These are phyloP conservation scores for Iris pallida DNA, from an alignment of 116 monocot genomes.

Conservation along the genomic window DNA sequence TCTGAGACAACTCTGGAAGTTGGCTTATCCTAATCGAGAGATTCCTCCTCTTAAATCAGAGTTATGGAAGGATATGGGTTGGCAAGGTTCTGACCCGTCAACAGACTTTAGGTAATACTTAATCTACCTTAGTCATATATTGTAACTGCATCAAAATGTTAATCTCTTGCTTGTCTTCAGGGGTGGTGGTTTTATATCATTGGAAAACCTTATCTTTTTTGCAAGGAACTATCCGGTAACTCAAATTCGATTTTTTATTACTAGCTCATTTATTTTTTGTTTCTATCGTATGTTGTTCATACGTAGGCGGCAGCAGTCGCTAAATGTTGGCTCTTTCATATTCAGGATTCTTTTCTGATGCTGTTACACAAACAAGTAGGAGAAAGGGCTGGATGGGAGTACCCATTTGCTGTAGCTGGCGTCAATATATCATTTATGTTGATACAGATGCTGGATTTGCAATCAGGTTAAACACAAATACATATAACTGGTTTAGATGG, in stretches of 20 bases:
- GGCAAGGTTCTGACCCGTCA: slow-evolving; percentile 94
- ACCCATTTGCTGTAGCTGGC: slow-evolving; percentile 98
- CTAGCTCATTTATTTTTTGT: neutral
- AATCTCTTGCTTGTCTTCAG: slow-evolving; percentile 25
- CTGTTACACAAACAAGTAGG: slow-evolving; percentile 74
- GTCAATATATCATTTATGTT: slow-evolving; percentile 92
- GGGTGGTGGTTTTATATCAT: slow-evolving; percentile 86
- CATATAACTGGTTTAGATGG: neutral
- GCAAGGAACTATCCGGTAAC: slow-evolving; percentile 78
- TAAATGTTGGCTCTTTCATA: neutral
- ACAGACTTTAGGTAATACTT: slow-evolving; percentile 88
- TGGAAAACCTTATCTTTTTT: slow-evolving; percentile 96
- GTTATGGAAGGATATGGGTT: slow-evolving; percentile 99
- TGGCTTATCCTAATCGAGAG: slow-evolving; percentile 76
- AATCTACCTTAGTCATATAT: neutral
- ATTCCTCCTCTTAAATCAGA: slow-evolving; percentile 86
- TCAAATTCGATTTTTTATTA: neutral
- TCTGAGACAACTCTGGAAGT: slow-evolving; percentile 76
- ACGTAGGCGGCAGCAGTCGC: neutral
- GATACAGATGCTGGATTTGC: slow-evolving; percentile 81
- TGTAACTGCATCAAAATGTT: neutral
- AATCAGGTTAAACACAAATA: slow-evolving; percentile 43
- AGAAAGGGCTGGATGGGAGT: slow-evolving; percentile 82
- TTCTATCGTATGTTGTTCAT: neutral
- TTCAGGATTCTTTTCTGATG: slow-evolving; percentile 70